A percentile compares a stretch with the other conserved stretches of the same genome.
Conservation (phyloP, 371 early-diverging fungal genomes). For the Mortierella sp. region DNA sequence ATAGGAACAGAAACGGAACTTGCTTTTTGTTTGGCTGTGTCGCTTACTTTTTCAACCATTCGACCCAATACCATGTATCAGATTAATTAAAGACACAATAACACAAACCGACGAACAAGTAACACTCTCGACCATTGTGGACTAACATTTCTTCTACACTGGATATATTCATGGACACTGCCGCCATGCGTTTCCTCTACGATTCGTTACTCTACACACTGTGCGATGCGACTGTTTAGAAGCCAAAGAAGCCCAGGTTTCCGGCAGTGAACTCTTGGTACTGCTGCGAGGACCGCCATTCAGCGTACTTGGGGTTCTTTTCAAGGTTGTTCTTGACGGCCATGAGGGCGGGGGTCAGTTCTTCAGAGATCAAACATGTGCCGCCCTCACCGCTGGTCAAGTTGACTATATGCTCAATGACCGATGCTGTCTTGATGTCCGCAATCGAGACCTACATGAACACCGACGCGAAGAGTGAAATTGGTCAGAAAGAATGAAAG, state of each 20-base stretch:
- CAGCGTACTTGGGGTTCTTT: slow-evolving; percentile 25
- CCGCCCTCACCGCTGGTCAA: slow-evolving; percentile 22
- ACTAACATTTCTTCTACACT: neutral
- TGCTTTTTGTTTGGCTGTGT: neutral
- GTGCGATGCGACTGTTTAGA: neutral
- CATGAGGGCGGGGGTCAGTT: slow-evolving; percentile 41
- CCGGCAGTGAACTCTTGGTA: slow-evolving; percentile 30
- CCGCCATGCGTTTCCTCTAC: neutral
- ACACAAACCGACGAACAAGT: neutral
- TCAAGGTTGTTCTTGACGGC: slow-evolving; percentile 41
- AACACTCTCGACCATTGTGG: neutral
- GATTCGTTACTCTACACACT: neutral
- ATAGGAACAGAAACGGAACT: neutral
- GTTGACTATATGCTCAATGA: slow-evolving; percentile 28
- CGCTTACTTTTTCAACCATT: neutral
- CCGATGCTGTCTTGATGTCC: slow-evolving; percentile 44
- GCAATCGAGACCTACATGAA: slow-evolving; percentile 32
- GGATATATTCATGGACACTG: neutral
- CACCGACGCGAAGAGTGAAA: neutral
- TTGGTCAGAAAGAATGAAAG: neutral
- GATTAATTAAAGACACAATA: neutral
- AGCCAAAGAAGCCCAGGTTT: slow-evolving; percentile 34
- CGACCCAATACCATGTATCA: slow-evolving; percentile 10
- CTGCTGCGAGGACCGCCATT: slow-evolving; percentile 35
- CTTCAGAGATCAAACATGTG: slow-evolving; percentile 25